These are phyloP conservation scores for Orobanche coerulescens DNA, from an alignment of 257 asterid species.

Conservation along the genomic window DNA sequence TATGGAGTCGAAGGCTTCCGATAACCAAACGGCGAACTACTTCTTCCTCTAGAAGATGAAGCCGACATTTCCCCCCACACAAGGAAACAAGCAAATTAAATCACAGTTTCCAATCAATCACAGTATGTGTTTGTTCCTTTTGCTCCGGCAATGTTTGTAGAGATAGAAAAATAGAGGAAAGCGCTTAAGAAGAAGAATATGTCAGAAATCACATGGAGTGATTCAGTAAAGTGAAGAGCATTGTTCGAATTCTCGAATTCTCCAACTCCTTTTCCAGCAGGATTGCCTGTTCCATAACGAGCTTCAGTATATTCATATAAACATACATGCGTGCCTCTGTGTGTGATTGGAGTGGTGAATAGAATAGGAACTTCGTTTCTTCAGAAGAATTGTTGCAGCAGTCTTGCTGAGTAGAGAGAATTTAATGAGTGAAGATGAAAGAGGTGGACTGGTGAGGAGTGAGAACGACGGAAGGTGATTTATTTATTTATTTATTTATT, in stretches of 20 bases:
- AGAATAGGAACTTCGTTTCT: conserved; percentile 30
- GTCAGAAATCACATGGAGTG: conserved; percentile 89
- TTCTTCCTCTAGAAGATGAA: conserved; percentile 86
- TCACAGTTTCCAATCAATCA: background rate
- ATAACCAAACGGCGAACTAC: conserved; percentile 63
- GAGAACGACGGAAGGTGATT: conserved; percentile 26
- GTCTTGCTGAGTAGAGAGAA: conserved; percentile 31
- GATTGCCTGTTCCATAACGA: conserved; percentile 27
- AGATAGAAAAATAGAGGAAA: background rate
- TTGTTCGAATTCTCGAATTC: conserved; percentile 26
- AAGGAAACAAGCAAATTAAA: too few relatives aligned
- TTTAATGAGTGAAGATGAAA: conserved; percentile 24
- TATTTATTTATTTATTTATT: conserved; percentile 9
- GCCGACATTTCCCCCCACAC: conserved; percentile 77
- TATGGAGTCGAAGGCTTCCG: conserved; percentile 65
- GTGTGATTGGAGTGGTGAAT: conserved; percentile 22
- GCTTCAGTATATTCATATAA: conserved; percentile 26
- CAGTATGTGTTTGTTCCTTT: conserved; percentile 17
- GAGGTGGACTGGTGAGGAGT: conserved; percentile 26
- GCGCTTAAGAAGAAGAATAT: conserved; percentile 34
- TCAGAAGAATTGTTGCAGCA: conserved; percentile 55
- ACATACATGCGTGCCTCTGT: conserved; percentile 22
- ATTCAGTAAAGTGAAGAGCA: conserved; percentile 38
- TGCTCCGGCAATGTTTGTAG: background rate
- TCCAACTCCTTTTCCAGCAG: conserved; percentile 38